phyloP scores from a whole-genome alignment of 2,329 filamentous ascomycete species.

The Cercospora berteroae region DNA sequence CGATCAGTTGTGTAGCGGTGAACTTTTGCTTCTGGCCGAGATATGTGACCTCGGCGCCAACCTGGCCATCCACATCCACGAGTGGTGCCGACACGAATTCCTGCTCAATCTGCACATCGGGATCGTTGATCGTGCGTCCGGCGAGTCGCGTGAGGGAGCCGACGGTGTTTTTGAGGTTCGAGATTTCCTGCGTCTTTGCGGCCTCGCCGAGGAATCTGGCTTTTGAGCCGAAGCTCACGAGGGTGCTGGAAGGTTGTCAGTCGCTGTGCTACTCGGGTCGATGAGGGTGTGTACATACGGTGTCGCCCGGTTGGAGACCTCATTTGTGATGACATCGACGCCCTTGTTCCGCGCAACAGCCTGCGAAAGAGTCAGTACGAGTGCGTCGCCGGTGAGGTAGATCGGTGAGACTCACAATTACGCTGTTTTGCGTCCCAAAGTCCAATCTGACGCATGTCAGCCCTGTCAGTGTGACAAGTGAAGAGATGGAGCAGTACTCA shows the following conservation, averaged over 20 bases:
- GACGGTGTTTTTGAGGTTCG: slow-evolving; percentile 99
- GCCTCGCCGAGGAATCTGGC: slow-evolving; percentile 90
- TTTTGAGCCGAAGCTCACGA: slow-evolving; percentile 94
- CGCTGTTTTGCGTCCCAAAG: slow-evolving; percentile 93
- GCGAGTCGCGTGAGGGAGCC: slow-evolving; percentile 86
- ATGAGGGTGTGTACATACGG: slow-evolving; percentile 68
- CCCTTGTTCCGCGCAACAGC: slow-evolving; percentile 97
- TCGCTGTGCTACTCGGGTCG: slow-evolving; percentile 20
- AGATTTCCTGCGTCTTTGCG: slow-evolving; percentile 98
- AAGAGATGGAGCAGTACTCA: slow-evolving; percentile 1
- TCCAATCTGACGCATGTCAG: slow-evolving; percentile 57
- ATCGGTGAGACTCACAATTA: slow-evolving; percentile 54
- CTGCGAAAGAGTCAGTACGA: slow-evolving; percentile 26
- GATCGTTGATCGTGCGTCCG: slow-evolving; percentile 81
- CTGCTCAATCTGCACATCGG: slow-evolving; percentile 90
- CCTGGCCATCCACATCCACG: slow-evolving; percentile 88
- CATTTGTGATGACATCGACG: slow-evolving; percentile 98
- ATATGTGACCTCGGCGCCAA: slow-evolving; percentile 91
- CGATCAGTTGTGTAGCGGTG: slow-evolving; percentile 87
- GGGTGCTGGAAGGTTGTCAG: slow-evolving; percentile 48
- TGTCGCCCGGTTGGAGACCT: slow-evolving; percentile 96
- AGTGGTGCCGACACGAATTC: slow-evolving; percentile 83
- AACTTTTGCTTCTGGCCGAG: slow-evolving; percentile 93
- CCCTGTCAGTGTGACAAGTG: background rate
- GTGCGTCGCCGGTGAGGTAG: background rate